Base-by-base conservation (phyloP, 345 rosid genomes). In the Eucalyptus cladocalyx region DNA sequence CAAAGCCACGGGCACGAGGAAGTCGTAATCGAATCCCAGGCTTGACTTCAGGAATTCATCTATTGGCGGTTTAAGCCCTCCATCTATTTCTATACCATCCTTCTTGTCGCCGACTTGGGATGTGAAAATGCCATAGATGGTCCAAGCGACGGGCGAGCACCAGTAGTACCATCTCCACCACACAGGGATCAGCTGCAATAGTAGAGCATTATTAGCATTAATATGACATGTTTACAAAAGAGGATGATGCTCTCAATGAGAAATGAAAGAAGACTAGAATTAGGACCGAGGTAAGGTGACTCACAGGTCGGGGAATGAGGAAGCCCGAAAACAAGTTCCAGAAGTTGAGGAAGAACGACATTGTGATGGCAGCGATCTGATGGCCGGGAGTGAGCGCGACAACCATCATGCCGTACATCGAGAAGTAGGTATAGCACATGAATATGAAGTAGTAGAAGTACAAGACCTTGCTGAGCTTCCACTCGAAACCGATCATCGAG, bases 151-250 rank as follows among this genome's bases (percentile, higher is more conserved):
- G 2, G 94, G 94, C 56, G 91, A 90, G 45, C 88, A 89, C 94
- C 94, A 93, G 91, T 92, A 93, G 91, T 93, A 93, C 94, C 94
- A 93, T 53, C 94, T 91, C 94, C 94, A 93, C 94, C 94, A 93
- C 50, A 91, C 69, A 3, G 94, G 94, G 40, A 93, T 91, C 28
- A 87, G 51, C 93, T 91, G 92, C 65, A 87, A 43, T 34, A 18
- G 26, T 48, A 69, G 18, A 7, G 28, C 58, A 23, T 49, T 67
- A 11, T 69, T 62, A 23, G 37, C 54, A 87, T 42, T 40, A 26
- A 19, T 21, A 87, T 65, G 50, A 4, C 28, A 4, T 40, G 14
- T 69, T 40, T 34, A 2, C 65, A 28, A 37, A 50, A 81, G 72
- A 72, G 24, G 47, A 37, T 34, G 81, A 72, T 34, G 26, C 43